phyloP scores from a whole-genome alignment of 176 grass and related monocot species.

The Elaeis guineensis region DNA sequence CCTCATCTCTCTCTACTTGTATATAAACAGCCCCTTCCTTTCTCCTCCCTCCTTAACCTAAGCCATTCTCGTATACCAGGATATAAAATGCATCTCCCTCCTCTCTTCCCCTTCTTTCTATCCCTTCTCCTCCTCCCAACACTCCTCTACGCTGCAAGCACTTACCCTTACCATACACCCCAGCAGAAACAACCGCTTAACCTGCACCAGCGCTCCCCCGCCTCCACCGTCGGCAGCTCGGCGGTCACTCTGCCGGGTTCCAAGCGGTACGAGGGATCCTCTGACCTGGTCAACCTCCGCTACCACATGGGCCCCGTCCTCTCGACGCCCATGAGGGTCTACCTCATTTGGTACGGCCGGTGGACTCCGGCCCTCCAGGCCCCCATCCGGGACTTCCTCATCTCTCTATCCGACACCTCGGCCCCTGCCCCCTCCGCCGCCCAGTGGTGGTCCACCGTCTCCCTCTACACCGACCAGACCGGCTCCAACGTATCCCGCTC shows the following conservation, averaged over 20 bases:
- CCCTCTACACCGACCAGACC: constrained; percentile 16
- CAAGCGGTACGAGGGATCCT: constrained; percentile 1
- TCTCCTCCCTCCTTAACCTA: too few relatives aligned
- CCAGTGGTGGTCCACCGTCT: constrained; percentile 9
- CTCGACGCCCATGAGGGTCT: constrained; percentile 11
- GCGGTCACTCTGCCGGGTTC: not conserved
- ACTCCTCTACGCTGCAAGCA: not conserved
- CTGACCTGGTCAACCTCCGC: not conserved
- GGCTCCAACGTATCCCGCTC: constrained; percentile 3
- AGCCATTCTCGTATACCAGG: too few relatives aligned
- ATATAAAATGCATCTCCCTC: not conserved
- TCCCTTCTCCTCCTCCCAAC: not conserved
- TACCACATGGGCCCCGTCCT: constrained; percentile 13
- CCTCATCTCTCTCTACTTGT: not conserved
- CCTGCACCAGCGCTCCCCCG: not conserved
- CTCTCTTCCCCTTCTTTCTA: not conserved
- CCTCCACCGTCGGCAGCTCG: not conserved
- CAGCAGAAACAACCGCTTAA: not conserved
- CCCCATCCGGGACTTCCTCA: constrained; percentile 5
- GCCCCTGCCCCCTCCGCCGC: not conserved
- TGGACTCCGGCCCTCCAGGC: constrained; percentile 3
- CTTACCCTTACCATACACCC: not conserved
- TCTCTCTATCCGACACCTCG: constrained; percentile 3
- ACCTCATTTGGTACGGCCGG: constrained; percentile 6
- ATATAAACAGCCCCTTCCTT: too few relatives aligned